phyloP scores from a whole-genome alignment of 2,329 filamentous ascomycete species.

The Talaromyces amestolkiae region DNA sequence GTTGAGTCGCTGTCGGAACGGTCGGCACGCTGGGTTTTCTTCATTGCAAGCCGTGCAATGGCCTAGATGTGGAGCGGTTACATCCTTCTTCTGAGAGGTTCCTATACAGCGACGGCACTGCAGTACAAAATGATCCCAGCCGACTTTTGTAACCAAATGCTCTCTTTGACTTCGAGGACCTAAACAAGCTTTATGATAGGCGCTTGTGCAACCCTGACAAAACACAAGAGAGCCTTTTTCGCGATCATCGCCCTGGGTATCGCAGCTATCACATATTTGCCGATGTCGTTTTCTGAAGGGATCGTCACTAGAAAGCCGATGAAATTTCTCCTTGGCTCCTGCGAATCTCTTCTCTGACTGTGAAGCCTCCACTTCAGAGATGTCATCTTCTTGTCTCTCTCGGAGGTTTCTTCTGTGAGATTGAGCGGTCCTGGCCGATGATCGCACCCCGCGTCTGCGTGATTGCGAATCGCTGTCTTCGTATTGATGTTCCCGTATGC shows the following conservation, averaged over 20 bases:
- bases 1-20: constrained; percentile 72
- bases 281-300: constrained; percentile 70
- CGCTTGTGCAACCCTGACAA: constrained; percentile 85
- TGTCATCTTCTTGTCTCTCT: constrained; percentile 41
- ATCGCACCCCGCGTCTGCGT: constrained; percentile 20
- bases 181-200: constrained; percentile 81
- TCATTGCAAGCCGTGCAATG: constrained; percentile 68
- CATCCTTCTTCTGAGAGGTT: constrained; percentile 65
- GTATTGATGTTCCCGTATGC: constrained; percentile 15
- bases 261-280: constrained; percentile 70
- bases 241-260: constrained; percentile 50
- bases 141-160: constrained; percentile 87
- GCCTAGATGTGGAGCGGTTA: constrained; percentile 65
- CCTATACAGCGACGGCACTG: constrained; percentile 87
- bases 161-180: constrained; percentile 71
- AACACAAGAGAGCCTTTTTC: constrained; percentile 71
- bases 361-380: constrained; percentile 44
- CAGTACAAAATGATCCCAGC: constrained; percentile 72
- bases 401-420: constrained; percentile 41
- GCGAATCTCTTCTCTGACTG: constrained; percentile 44
- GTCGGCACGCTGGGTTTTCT: constrained; percentile 65
- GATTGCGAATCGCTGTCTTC: constrained; percentile 22
- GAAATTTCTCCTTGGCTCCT: constrained; percentile 72
- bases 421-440: constrained; percentile 17
- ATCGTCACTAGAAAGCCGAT: constrained; percentile 58